phyloP scores from a whole-genome alignment of 73 alveolate genomes.

The Paramecium caudatum region DNA sequence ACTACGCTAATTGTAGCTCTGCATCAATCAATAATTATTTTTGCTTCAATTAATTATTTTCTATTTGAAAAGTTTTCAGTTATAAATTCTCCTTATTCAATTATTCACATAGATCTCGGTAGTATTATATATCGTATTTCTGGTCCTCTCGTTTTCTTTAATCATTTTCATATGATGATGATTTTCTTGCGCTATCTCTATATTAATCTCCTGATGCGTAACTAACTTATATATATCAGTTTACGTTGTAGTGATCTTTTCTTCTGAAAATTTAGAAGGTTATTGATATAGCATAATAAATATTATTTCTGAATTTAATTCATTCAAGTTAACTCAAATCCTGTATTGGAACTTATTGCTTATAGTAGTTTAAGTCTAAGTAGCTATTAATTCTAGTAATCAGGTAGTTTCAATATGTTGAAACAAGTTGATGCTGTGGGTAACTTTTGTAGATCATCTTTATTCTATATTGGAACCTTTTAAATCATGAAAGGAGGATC shows the following conservation, averaged over 20 bases:
- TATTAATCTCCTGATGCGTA: no score
- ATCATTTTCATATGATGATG: slow-evolving; percentile 7
- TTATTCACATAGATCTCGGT: slow-evolving; percentile 30
- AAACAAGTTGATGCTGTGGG: slow-evolving; percentile 90
- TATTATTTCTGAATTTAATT: no score
- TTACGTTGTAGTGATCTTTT: no score
- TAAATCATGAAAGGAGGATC: slow-evolving; percentile 87
- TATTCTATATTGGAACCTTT: slow-evolving; percentile 66
- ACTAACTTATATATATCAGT: no score
- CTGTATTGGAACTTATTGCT: slow-evolving; percentile 87
- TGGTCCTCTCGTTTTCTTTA: background rate
- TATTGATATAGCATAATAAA: no score
- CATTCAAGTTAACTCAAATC: slow-evolving; percentile 85
- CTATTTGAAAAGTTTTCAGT: slow-evolving; percentile 15
- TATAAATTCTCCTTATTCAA: slow-evolving; percentile 31
- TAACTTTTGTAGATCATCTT: slow-evolving; percentile 76
- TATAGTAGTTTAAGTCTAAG: slow-evolving; percentile 79
- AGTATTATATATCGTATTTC: background rate
- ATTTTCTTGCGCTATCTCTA: slow-evolving; percentile 10
- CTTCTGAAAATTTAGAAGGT: no score
- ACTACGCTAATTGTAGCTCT: background rate
- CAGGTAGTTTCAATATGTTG: slow-evolving; percentile 85
- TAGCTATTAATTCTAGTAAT: slow-evolving; percentile 73
- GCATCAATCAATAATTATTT: slow-evolving; percentile 16
- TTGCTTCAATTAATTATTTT: slow-evolving; percentile 21